Base-by-base conservation (phyloP, 108 stramenopile genomes). In the Fragilariopsis cylindrus region DNA sequence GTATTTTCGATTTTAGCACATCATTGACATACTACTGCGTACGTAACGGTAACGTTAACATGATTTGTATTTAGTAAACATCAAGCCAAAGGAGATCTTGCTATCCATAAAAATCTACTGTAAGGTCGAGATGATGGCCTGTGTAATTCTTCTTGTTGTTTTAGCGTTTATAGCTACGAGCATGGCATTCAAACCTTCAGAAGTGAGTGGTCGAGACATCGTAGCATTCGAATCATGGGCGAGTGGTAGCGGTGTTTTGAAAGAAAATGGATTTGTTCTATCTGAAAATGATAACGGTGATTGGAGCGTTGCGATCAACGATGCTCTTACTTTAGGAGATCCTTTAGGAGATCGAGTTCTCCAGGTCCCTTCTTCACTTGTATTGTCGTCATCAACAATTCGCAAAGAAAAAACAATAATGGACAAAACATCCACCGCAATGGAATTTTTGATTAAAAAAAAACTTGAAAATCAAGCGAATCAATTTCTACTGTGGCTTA, bases 401-500 rank as follows among this genome's bases (percentile, higher is more conserved):
- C 47, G 68, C 4, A 58, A 76, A 41, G 79, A 80, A 45, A 63
- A 41, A 41, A 44, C 43, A 44, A 63, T 63, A 0, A 13, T 63
- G 57, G 54, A 67, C 46, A 50, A 80, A 15, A 18, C 55, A 11
- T 70, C 53, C 30, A 5, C 57, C 7, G 76, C 70, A 45, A 41
- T 56, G 11, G 62, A 62, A 45, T 60, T 41, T 71, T 71, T 44
- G 70, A 57, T 3, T 3, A 45, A 0, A 9, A 72, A 62, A 44
- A 62, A 72, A 30, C 19, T 60, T 30, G 72, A 62, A 12, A 16
- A 15, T 40, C 60, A 72, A 48, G 30, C 43, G 12, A 44, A 62
- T 40, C 77, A 81, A 75, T 90, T 87, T 72, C 60, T 82, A 12
- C 67, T 90, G 11, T 85, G 83, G 52, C 62, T 90, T 3, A 81